Percentiles rank a stretch among this genome's conserved stretches.
Conservation (phyloP, 2,329 filamentous ascomycete genomes). For the Mycosphaerelloides madeirae region DNA sequence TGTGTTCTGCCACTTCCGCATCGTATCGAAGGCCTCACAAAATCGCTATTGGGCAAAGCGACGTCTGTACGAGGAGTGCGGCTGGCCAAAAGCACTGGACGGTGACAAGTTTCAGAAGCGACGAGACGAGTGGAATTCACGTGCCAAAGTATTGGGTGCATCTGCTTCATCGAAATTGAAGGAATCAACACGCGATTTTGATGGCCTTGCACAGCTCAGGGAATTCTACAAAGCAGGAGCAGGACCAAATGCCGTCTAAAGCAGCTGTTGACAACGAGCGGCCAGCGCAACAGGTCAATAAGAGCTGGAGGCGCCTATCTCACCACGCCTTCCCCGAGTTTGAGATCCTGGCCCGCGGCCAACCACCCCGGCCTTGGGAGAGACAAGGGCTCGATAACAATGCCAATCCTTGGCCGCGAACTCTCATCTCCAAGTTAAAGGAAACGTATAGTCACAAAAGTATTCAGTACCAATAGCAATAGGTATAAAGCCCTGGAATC, state of each 20-base stretch:
- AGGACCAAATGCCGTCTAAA: background rate
- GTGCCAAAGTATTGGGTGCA: background rate
- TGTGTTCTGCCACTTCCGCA: background rate
- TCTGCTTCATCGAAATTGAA: background rate
- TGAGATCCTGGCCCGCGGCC: background rate
- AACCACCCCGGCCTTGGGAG: background rate
- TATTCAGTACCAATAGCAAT: too few species aligned
- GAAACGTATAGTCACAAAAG: too few species aligned
- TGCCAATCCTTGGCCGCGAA: too few species aligned
- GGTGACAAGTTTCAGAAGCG: background rate
- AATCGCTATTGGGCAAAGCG: slow-evolving; percentile 2
- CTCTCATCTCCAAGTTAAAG: too few species aligned
- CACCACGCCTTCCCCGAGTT: background rate
- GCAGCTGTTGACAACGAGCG: too few species aligned
- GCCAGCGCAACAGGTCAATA: too few species aligned
- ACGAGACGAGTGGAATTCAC: slow-evolving; percentile 1
- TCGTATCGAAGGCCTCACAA: background rate
- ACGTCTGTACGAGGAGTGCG: background rate
- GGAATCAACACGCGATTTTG: background rate
- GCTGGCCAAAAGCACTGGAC: background rate
- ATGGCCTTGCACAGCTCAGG: background rate
- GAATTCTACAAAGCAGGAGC: slow-evolving; percentile 1
- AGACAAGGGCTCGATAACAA: too few species aligned
- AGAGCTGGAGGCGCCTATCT: background rate
- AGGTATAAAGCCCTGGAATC: too few species aligned